These are phyloP conservation scores for Halenospora varia DNA, from an alignment of 495 filamentous ascomycete species.

Conservation along the genomic window DNA sequence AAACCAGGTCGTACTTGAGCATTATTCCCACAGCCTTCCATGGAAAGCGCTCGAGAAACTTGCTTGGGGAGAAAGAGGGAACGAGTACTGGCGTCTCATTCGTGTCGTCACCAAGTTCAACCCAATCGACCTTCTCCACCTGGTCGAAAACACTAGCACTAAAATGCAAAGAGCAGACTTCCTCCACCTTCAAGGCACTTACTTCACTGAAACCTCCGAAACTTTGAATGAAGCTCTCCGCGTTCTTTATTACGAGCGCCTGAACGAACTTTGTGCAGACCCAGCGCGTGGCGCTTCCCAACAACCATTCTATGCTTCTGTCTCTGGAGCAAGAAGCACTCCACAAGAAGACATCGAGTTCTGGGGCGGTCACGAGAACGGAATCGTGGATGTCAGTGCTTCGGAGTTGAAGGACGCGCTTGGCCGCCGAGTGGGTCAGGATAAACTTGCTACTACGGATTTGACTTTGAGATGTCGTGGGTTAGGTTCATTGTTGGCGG, in stretches of 20 bases:
- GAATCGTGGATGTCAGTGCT: neutral
- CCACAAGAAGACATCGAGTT: conserved; percentile 4
- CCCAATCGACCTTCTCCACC: conserved; percentile 15
- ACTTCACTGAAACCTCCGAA: conserved; percentile 17
- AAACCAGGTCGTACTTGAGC: conserved; percentile 15
- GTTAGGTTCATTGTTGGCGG: neutral
- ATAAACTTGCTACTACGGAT: neutral
- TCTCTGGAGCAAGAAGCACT: neutral
- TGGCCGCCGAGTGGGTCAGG: neutral
- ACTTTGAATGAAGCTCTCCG: conserved; percentile 19
- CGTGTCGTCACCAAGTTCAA: conserved; percentile 18
- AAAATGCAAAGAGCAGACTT: conserved; percentile 18
- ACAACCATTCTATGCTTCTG: neutral
- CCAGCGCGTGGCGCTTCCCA: neutral
- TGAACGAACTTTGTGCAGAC: neutral
- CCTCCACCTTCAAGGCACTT: conserved; percentile 12
- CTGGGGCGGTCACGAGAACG: conserved; percentile 2
- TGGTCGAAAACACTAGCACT: conserved; percentile 18
- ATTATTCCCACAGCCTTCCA: conserved; percentile 15
- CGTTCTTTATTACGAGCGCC: neutral
- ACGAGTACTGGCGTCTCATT: conserved; percentile 16
- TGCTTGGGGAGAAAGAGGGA: conserved; percentile 17
- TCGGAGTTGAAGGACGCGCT: neutral
- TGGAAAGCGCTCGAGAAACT: conserved; percentile 6
- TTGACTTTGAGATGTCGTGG: neutral